phyloP scores from a whole-genome alignment of 2,329 filamentous ascomycete genomes.

The Salinomyces thailandicus region DNA sequence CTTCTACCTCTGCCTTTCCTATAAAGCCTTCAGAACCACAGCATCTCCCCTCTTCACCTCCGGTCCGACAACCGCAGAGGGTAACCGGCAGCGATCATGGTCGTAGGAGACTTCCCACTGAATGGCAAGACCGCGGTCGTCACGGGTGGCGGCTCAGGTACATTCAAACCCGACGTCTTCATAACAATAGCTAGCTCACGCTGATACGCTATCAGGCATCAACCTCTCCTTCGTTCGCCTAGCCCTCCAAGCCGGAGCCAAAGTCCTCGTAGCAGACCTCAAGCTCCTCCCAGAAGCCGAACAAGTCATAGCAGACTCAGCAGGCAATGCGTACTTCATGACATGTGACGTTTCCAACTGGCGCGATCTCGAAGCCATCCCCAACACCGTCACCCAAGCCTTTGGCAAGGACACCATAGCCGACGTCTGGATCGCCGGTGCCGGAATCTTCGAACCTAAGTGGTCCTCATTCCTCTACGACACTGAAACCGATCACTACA shows the following conservation, averaged over 20 bases:
- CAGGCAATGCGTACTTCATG: slow-evolving; percentile 16
- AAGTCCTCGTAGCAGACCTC: slow-evolving; percentile 28
- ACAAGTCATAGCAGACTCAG: slow-evolving; percentile 13
- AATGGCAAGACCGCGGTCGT: slow-evolving; percentile 16
- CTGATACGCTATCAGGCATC: slow-evolving; percentile 16
- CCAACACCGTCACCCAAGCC: slow-evolving; percentile 7
- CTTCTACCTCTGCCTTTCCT: no score
- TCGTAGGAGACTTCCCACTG: slow-evolving; percentile 17
- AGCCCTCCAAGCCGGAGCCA: slow-evolving; percentile 14
- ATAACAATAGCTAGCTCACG: no score
- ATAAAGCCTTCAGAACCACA: no score
- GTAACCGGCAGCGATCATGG: slow-evolving; percentile 12
- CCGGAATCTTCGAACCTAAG: slow-evolving; percentile 32
- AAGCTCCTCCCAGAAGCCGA: slow-evolving; percentile 24
- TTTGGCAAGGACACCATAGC: slow-evolving; percentile 25
- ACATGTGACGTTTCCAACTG: slow-evolving; percentile 28
- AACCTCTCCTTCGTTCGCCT: slow-evolving; percentile 16
- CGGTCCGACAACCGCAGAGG: no score
- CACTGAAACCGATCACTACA: slow-evolving; percentile 26
- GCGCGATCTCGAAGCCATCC: slow-evolving; percentile 21
- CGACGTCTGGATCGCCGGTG: slow-evolving; percentile 23
- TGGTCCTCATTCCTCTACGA: slow-evolving; percentile 29
- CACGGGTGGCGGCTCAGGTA: slow-evolving; percentile 16
- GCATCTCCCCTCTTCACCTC: no score
- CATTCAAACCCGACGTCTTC: no score